Percentiles rank a stretch among this genome's conserved stretches.
Conservation (phyloP, 192 early-diverging fungal species). For the Entomortierella beljakovae region DNA sequence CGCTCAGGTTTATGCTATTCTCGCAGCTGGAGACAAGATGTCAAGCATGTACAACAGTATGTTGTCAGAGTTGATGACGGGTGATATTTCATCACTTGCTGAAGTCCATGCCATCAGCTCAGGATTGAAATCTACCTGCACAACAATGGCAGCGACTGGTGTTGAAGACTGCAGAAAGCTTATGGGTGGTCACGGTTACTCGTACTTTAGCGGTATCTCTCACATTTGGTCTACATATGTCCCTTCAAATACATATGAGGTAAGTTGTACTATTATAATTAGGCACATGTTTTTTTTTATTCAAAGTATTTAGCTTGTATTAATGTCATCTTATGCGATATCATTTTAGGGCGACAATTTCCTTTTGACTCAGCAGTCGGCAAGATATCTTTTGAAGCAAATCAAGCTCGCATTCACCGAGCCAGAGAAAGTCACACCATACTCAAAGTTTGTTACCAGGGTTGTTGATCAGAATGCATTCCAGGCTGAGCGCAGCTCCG, state of each 20-base stretch:
- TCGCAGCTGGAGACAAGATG: slow-evolving; percentile 67
- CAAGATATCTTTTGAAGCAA: slow-evolving; percentile 77
- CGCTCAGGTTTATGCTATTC: slow-evolving; percentile 72
- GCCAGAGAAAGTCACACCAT: slow-evolving; percentile 39
- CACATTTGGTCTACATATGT: slow-evolving; percentile 71
- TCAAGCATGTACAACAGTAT: slow-evolving; percentile 61
- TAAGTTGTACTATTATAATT: slow-evolving; percentile 58
- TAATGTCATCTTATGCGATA: neutral
- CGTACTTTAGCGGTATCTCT: slow-evolving; percentile 73
- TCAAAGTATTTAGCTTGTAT: neutral
- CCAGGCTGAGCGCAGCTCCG: slow-evolving; percentile 34
- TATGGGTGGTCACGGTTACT: slow-evolving; percentile 82
- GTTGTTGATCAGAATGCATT: slow-evolving; percentile 30
- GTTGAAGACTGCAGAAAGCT: slow-evolving; percentile 78
- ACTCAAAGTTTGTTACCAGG: slow-evolving; percentile 49
- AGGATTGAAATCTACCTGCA: slow-evolving; percentile 72
- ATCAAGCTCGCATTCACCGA: slow-evolving; percentile 59
- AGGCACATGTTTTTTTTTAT: neutral
- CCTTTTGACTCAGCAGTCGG: slow-evolving; percentile 74
- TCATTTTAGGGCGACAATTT: slow-evolving; percentile 74
- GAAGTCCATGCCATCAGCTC: slow-evolving; percentile 76
- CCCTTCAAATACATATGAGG: slow-evolving; percentile 70
- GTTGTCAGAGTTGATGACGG: slow-evolving; percentile 59
- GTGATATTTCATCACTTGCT: slow-evolving; percentile 68
- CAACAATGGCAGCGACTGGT: slow-evolving; percentile 67